These are phyloP conservation scores for Cladophialophora carrionii DNA, from an alignment of 2,329 filamentous ascomycete species.

Conservation along the genomic window DNA sequence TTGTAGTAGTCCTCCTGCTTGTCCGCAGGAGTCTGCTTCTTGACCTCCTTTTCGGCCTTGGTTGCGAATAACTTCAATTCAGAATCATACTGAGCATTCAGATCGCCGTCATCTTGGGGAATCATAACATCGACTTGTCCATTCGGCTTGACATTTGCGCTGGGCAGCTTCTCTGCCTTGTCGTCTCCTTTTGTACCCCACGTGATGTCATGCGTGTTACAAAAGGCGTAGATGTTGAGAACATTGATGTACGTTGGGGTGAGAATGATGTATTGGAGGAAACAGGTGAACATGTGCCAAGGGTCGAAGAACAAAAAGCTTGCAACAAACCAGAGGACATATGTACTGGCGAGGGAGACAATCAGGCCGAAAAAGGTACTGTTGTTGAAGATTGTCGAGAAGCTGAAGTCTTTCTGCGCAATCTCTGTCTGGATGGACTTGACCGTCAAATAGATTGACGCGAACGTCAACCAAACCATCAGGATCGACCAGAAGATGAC, in stretches of 20 bases:
- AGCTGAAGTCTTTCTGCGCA: conserved; percentile 63
- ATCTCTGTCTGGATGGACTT: conserved; percentile 77
- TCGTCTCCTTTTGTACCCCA: conserved; percentile 99
- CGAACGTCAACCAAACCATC: conserved; percentile 94
- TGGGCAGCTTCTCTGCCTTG: conserved; percentile 87
- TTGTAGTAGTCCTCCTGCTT: conserved; percentile 98
- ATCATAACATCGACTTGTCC: conserved; percentile 90
- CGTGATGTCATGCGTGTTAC: conserved; percentile 95
- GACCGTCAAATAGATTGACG: conserved; percentile 91
- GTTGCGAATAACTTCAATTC: conserved; percentile 74
- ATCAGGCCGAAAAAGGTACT: conserved; percentile 90
- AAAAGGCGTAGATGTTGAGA: conserved; percentile 98
- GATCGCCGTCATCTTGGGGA: conserved; percentile 86
- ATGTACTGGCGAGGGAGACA: conserved; percentile 88
- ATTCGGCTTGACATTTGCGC: conserved; percentile 85
- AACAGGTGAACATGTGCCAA: conserved; percentile 97
- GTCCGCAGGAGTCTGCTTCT: conserved; percentile 59
- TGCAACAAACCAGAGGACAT: conserved; percentile 86
- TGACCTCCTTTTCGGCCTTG: conserved; percentile 73
- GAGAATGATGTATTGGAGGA: conserved; percentile 90
- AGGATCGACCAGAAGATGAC: conserved; percentile 97
- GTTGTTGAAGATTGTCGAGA: conserved; percentile 79
- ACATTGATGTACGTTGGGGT: conserved; percentile 98
- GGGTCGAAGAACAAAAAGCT: conserved; percentile 96
- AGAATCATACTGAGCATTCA: conserved; percentile 91